These are phyloP conservation scores for Microthlaspi erraticum DNA, from an alignment of 345 rosid species.

Conservation along the genomic window DNA sequence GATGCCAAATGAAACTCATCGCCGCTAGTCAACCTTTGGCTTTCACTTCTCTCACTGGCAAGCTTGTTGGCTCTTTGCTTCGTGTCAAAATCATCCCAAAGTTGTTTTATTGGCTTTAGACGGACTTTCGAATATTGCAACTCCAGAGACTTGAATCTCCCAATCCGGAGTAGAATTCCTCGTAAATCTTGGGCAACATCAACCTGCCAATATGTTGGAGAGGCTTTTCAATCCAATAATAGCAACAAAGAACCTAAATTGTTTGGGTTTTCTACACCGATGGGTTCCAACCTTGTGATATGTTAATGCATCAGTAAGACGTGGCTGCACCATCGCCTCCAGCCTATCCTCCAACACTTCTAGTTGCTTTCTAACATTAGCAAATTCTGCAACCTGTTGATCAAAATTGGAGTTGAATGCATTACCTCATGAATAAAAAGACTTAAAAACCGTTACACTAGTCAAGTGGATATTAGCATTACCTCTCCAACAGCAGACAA, in stretches of 20 bases:
- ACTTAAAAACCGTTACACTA: background rate
- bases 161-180: constrained; percentile 89
- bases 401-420: background rate
- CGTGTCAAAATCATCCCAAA: constrained; percentile 92
- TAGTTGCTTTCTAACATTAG: constrained; percentile 91
- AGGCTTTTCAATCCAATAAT: constrained; percentile 29
- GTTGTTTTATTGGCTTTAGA: constrained; percentile 77
- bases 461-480: constrained; percentile 19
- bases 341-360: constrained; percentile 93
- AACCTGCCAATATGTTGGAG: constrained; percentile 54
- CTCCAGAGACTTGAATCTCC: constrained; percentile 92
- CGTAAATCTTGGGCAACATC: constrained; percentile 95
- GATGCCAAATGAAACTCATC: constrained; percentile 55
- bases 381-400: constrained; percentile 96
- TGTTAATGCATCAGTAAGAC: constrained; percentile 91
- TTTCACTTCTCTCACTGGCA: constrained; percentile 64
- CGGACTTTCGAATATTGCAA: constrained; percentile 87
- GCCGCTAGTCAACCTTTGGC: constrained; percentile 56
- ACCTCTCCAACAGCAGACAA: constrained; percentile 99
- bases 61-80: constrained; percentile 65
- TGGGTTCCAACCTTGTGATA: constrained; percentile 68
- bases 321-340: constrained; percentile 97
- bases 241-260: constrained; percentile 13
- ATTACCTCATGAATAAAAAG: too few species aligned
- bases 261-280: background rate